Evolutionary conservation across 1,284 basidiomycete genomes (phyloP), one percentile per base, ranked within the genome.

Genomic region (Ustilago esculenta): DNA sequence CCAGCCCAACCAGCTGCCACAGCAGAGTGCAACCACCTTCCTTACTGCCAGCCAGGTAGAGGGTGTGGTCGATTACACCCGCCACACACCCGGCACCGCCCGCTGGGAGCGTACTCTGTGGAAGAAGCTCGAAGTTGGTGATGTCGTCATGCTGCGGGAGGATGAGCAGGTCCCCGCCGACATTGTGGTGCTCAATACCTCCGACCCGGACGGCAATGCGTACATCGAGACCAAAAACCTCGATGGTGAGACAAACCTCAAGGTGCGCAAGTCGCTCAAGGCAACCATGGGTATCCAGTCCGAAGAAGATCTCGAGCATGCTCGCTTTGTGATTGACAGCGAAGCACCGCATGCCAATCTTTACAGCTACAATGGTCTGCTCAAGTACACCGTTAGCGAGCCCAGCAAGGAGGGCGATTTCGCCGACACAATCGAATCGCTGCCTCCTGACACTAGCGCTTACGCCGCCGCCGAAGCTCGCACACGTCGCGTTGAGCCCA

Each of bases 91-190:
- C 0, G 93, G 92, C 0, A 87, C 89, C 0, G 90, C 92, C 1
- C 86, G 87, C 24, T 98, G 94, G 94, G 94, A 97, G 81, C 86
- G 94, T 55, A 98, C 95, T 3, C 84, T 98, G 1, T 98, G 95
- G 95, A 98, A 98, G 85, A 97, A 98, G 85, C 86, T 98, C 43
- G 93, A 96, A 82, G 94, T 97, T 5, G 95, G 95, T n/a, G 95
- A 98, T 80, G 84, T 98, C 21, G 91, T 98, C 21, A 84, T 97
- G 2, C 85, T 98, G 23, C 86, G 90, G 51, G 92, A 97, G 77
- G 91, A 97, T 81, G 95, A 98, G 60, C 93, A 96, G 83, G 90
- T 98, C 7, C 94, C 95, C 0, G 95, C 95, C 7, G 94, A 98
- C 79, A 89, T 97, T 57, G 86, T 95, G 56, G 90, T 98, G 0